Percentiles rank a stretch among this genome's conserved stretches.
phyloP scores from a whole-genome alignment of 2,329 filamentous ascomycete species.

The Nemania sp. region DNA sequence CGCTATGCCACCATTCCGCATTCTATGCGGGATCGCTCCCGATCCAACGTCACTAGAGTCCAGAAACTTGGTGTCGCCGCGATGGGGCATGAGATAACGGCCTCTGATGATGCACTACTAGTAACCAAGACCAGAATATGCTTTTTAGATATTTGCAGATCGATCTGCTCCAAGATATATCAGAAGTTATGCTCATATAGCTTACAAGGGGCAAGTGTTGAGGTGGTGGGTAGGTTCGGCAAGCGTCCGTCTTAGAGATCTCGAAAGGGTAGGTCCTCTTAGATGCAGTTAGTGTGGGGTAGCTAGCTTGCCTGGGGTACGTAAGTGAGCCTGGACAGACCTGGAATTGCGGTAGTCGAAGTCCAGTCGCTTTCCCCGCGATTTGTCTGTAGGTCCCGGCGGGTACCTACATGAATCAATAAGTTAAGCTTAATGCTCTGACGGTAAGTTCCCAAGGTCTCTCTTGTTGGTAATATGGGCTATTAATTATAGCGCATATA shows the following conservation, averaged over 20 bases:
- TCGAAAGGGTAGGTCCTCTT: no score
- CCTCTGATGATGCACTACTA: no score
- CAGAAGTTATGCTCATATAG: constrained; percentile 3
- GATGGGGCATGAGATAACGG: background rate
- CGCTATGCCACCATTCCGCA: constrained; percentile 3
- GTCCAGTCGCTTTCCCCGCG: background rate
- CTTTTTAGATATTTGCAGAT: constrained; percentile 11
- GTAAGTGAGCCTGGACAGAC: background rate
- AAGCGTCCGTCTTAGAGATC: no score
- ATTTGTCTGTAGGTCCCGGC: no score
- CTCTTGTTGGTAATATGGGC: no score
- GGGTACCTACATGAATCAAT: no score
- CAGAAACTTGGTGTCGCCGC: constrained; percentile 2
- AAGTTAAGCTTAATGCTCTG: no score
- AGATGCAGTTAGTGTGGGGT: background rate
- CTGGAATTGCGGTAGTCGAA: background rate
- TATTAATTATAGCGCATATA: no score
- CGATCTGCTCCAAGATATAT: constrained; percentile 14
- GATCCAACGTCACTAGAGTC: background rate
- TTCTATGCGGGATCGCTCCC: background rate
- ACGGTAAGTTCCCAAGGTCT: no score
- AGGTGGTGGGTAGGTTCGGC: constrained; percentile 34
- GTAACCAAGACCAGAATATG: background rate
- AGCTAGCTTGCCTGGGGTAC: background rate
- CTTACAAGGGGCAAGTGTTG: constrained; percentile 29